These are phyloP conservation scores for Amphichorda felina DNA, from an alignment of 2,329 filamentous ascomycete species.

Conservation along the genomic window DNA sequence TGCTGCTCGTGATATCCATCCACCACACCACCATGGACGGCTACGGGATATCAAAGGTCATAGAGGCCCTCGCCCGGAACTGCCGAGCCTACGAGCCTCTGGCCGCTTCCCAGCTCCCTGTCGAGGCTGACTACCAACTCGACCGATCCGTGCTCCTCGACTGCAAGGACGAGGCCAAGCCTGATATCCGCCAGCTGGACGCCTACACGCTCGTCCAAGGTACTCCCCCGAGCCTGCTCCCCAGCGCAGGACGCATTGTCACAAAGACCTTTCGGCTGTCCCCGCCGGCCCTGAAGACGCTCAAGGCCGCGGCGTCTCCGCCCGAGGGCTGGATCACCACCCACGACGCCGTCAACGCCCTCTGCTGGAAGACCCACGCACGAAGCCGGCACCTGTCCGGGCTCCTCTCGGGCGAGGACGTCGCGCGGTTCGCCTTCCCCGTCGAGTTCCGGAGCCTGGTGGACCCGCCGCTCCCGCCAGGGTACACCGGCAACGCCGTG, in stretches of 20 bases:
- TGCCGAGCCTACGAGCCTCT: neutral
- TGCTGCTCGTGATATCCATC: neutral
- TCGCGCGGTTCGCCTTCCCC: neutral
- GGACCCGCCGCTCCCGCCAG: neutral
- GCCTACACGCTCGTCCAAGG: neutral
- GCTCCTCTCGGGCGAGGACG: neutral
- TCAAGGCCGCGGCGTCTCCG: neutral
- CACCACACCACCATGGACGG: slow-evolving; percentile 1
- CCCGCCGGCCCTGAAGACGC: neutral
- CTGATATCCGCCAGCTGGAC: neutral
- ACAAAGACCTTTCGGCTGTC: neutral
- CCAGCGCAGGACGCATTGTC: neutral
- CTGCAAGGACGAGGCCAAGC: neutral
- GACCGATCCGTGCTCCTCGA: neutral
- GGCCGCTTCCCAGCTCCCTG: too few relatives aligned
- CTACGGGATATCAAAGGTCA: slow-evolving; percentile 1
- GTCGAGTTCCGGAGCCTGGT: neutral
- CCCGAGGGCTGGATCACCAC: neutral
- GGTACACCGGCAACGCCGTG: neutral
- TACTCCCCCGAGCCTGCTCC: neutral
- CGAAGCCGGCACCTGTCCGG: neutral
- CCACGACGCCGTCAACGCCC: neutral
- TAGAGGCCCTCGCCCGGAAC: neutral
- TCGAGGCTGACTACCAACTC: too few relatives aligned
- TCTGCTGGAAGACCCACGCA: neutral